phyloP scores from a whole-genome alignment of 164 flowering plant genomes.

The Aristolochia contorta region DNA sequence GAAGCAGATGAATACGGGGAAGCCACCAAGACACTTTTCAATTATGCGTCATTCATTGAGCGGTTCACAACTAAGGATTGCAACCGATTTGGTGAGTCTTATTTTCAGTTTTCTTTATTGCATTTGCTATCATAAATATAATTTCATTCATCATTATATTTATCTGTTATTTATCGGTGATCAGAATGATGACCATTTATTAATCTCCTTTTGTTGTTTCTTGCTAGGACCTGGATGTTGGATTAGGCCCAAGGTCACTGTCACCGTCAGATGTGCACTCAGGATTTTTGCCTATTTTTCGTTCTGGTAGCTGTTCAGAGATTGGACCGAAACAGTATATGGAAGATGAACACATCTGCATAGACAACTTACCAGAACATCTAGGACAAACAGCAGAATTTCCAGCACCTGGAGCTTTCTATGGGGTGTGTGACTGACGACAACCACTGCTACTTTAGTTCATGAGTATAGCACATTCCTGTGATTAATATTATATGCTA shows the following conservation, averaged over 20 bases:
- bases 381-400: conserved; percentile 32
- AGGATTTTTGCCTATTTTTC: conserved; percentile 46
- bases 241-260: conserved; percentile 23
- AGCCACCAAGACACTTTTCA: conserved; percentile 49
- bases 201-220: not conserved
- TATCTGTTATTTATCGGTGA: no score
- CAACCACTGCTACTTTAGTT: no score
- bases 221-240: conserved; percentile 40
- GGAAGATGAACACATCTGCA: conserved; percentile 88
- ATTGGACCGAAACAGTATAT: conserved; percentile 74
- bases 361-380: conserved; percentile 63
- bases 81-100: conserved; percentile 26
- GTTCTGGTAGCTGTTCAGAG: conserved; percentile 91
- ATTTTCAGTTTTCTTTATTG: not conserved
- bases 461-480: no score
- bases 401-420: conserved; percentile 80
- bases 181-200: conserved; percentile 1
- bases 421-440: conserved; percentile 59
- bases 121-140: not conserved
- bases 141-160: no score
- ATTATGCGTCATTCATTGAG: conserved; percentile 45
- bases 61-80: conserved; percentile 26
- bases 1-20: conserved; percentile 28
- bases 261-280: conserved; percentile 39
- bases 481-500: no score